Conservation (phyloP, 2,329 filamentous ascomycete genomes). For the Penicillium frequentans region DNA sequence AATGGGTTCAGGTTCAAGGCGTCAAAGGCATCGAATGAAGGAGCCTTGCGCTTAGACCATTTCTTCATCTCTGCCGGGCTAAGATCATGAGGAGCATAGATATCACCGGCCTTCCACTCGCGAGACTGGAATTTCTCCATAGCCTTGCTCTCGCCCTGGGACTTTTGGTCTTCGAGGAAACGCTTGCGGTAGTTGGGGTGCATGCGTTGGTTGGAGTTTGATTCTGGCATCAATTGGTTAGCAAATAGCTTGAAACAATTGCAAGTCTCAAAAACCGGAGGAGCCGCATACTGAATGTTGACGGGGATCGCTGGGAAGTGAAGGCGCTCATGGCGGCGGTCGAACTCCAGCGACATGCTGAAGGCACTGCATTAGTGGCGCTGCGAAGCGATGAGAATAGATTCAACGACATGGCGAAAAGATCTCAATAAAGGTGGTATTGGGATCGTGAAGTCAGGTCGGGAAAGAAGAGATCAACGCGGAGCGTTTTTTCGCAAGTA, state of each 20-base stretch:
- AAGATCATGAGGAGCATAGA: conserved; percentile 89
- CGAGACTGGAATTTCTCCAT: conserved; percentile 55
- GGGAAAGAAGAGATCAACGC: conserved; percentile 15
- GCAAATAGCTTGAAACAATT: not conserved
- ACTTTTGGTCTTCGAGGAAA: conserved; percentile 38
- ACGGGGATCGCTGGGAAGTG: conserved; percentile 23
- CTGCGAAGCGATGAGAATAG: conserved; percentile 31
- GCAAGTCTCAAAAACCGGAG: not conserved
- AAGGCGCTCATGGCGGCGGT: conserved; percentile 30
- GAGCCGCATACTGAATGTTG: conserved; percentile 18
- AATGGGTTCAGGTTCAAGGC: conserved; percentile 75
- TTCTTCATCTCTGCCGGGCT: conserved; percentile 75
- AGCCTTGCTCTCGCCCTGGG: conserved; percentile 36
- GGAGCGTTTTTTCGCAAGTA: conserved; percentile 28
- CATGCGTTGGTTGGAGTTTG: conserved; percentile 19
- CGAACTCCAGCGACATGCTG: conserved; percentile 36
- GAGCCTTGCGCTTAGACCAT: conserved; percentile 63
- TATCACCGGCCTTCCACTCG: conserved; percentile 73
- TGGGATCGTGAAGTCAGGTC: not conserved
- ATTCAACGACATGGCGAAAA: conserved; percentile 28
- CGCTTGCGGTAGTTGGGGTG: conserved; percentile 31
- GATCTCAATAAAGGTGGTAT: not conserved
- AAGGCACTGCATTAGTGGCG: conserved; percentile 21
- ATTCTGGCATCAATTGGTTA: not conserved
- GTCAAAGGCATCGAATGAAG: conserved; percentile 73